phyloP scores from a whole-genome alignment of 208 protist genomes.

The Wallacemonas sp. region DNA sequence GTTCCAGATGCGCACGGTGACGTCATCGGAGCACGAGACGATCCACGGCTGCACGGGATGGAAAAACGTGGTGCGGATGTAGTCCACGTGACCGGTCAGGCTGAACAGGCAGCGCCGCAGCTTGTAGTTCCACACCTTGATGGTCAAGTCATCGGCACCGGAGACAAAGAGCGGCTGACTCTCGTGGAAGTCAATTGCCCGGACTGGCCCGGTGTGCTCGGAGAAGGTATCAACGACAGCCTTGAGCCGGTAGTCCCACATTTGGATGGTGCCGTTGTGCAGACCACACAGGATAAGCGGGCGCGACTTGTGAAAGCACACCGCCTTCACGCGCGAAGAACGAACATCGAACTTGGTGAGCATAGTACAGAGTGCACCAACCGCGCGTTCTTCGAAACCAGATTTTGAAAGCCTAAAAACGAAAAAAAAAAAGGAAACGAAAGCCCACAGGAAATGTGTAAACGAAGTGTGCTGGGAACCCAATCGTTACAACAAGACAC shows the following conservation, averaged over 20 bases:
- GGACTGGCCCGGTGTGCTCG: conserved; percentile 96
- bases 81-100: conserved; percentile 98
- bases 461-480: background rate
- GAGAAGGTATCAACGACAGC: conserved; percentile 97
- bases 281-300: conserved; percentile 98
- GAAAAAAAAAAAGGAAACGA: conserved; percentile 6
- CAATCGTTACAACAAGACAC: too few species aligned
- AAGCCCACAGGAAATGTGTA: background rate
- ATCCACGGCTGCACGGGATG: conserved; percentile 98
- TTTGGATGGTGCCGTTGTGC: conserved; percentile 98
- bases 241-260: conserved; percentile 99
- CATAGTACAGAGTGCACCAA: conserved; percentile 45
- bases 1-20: conserved; percentile 99
- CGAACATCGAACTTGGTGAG: conserved; percentile 98
- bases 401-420: background rate
- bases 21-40: conserved; percentile 98
- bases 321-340: conserved; percentile 97
- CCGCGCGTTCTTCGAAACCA: too few species aligned
- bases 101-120: conserved; percentile 97
- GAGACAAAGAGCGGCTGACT: conserved; percentile 99
- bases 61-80: conserved; percentile 99
- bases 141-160: conserved; percentile 99
- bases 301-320: conserved; percentile 98
- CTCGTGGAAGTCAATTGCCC: conserved; percentile 98
- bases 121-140: conserved; percentile 99